Evolutionary conservation across 139 green algal species (phyloP).

Genomic region (Chlamydomonas asymmetrica): DNA sequence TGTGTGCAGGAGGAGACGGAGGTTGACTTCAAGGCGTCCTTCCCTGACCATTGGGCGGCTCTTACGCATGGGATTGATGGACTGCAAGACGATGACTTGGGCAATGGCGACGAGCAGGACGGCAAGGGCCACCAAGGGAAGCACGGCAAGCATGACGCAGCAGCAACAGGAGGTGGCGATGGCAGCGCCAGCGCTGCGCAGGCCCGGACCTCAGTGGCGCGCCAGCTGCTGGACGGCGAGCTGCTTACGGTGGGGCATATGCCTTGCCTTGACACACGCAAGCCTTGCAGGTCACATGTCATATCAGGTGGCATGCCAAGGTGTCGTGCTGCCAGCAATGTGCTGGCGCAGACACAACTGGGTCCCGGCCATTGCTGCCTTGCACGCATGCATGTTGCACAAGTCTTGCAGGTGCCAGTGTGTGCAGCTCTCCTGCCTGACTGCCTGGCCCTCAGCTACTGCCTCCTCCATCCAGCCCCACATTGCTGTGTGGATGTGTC

Average conservation of each 20-base stretch:
- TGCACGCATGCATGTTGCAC: no score
- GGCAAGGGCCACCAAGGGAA: neutral
- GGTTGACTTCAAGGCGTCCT: constrained; percentile 59
- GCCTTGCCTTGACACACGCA: no score
- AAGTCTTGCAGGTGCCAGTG: no score
- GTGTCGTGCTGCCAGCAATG: no score
- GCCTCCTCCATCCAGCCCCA: no score
- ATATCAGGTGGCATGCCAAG: no score
- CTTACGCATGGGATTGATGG: constrained; percentile 5
- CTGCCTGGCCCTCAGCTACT: no score
- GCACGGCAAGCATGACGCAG: neutral
- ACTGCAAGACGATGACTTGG: neutral
- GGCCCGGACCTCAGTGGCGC: constrained; percentile 44
- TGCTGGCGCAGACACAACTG: no score
- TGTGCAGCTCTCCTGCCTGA: no score
- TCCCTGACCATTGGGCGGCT: constrained; percentile 65
- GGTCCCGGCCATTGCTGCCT: no score
- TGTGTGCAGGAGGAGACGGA: constrained; percentile 71
- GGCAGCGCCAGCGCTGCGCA: constrained; percentile 27
- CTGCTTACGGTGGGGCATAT: constrained; percentile 58
- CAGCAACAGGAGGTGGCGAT: neutral
- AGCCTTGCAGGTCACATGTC: no score
- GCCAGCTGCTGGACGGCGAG: constrained; percentile 64
- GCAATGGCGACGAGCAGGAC: constrained; percentile 9
- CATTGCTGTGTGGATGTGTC: no score